These are phyloP conservation scores for Sphaerobolus stellatus DNA, from an alignment of 1,284 basidiomycete species.

Conservation along the genomic window DNA sequence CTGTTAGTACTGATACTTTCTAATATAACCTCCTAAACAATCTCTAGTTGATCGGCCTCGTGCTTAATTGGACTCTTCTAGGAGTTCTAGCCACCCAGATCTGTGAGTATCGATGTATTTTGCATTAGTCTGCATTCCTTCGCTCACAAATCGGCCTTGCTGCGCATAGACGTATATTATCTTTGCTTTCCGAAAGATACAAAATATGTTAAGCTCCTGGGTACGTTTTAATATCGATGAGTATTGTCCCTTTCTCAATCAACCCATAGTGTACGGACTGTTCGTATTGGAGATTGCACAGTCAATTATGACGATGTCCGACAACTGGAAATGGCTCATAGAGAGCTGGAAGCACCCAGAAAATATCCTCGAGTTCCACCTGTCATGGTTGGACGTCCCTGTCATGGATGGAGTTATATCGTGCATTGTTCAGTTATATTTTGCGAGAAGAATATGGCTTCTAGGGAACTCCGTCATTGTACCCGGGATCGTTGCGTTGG, in stretches of 20 bases:
- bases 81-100: slow-evolving; percentile 10
- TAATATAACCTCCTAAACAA: no score
- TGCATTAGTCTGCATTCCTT: neutral
- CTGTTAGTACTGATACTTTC: neutral
- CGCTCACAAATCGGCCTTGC: neutral
- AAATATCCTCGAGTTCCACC: slow-evolving; percentile 14
- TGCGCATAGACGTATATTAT: neutral
- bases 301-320: neutral
- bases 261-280: slow-evolving; percentile 6
- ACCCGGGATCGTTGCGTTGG: no score
- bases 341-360: slow-evolving; percentile 16
- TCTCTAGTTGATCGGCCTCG: slow-evolving; percentile 16
- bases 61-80: slow-evolving; percentile 18
- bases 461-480: no score
- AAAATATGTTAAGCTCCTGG: neutral
- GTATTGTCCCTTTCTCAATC: no score
- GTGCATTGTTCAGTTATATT: slow-evolving; percentile 42
- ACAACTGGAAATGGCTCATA: slow-evolving; percentile 13
- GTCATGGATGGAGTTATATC: slow-evolving; percentile 37
- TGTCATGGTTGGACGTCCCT: slow-evolving; percentile 22
- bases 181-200: slow-evolving; percentile 6
- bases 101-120: neutral
- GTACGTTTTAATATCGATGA: no score
- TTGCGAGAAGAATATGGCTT: slow-evolving; percentile 43
- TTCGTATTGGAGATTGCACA: neutral